Conservation (phyloP, 208 protist species). For the Trypanosoma conorhini region DNA sequence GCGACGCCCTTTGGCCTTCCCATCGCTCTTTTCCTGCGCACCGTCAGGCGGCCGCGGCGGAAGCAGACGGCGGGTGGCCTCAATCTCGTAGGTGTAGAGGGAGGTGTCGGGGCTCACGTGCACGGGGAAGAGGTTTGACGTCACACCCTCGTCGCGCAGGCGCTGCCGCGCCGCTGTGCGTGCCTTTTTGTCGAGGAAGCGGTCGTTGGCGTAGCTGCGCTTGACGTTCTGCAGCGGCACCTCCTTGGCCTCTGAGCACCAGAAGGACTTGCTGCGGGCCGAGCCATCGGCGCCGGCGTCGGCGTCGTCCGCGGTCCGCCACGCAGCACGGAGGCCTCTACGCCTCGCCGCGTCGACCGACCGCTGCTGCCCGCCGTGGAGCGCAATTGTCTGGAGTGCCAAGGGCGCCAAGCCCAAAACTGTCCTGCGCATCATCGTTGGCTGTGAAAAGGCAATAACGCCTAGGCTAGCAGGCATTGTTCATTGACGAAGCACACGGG, state of each 20-base stretch:
- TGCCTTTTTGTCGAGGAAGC: constrained; percentile 59
- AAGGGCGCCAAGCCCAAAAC: constrained; percentile 6
- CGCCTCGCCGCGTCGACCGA: neutral
- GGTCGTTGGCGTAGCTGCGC: constrained; percentile 41
- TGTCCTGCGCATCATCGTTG: neutral
- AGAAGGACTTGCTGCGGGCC: constrained; percentile 37
- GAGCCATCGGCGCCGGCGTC: neutral
- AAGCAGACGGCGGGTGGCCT: constrained; percentile 49
- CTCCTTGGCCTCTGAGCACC: constrained; percentile 39
- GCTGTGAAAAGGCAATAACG: neutral
- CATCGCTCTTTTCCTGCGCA: neutral
- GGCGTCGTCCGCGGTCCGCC: neutral
- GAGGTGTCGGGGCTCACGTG: constrained; percentile 20
- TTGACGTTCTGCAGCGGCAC: constrained; percentile 50
- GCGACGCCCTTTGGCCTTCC: constrained; percentile 6
- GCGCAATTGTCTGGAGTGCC: constrained; percentile 11
- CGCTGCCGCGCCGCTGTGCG: constrained; percentile 55
- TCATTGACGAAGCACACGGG: neutral
- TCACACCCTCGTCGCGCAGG: constrained; percentile 71
- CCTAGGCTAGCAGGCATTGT: neutral
- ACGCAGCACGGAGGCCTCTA: neutral
- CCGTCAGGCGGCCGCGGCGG: neutral
- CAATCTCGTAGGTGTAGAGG: constrained; percentile 78
- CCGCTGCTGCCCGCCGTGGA: neutral
- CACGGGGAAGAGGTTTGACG: constrained; percentile 80